These are phyloP conservation scores for Juglanconis juglandina DNA, from an alignment of 2,329 filamentous ascomycete genomes.

Conservation along the genomic window DNA sequence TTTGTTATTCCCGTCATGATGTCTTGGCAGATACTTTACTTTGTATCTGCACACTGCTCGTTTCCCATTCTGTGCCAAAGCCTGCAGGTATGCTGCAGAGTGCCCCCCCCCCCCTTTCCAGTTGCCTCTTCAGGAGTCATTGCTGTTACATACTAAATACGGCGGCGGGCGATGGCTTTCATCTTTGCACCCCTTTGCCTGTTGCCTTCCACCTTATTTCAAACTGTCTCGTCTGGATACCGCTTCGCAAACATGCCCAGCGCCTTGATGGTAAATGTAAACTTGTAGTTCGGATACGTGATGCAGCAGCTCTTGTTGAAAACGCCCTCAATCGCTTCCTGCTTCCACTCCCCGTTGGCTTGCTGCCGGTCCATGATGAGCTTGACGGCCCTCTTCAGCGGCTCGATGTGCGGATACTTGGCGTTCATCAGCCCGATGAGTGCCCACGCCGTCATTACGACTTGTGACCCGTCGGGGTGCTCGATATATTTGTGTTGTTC, in stretches of 20 bases:
- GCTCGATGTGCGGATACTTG: constrained; percentile 70
- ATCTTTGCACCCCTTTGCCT: no score
- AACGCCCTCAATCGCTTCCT: constrained; percentile 94
- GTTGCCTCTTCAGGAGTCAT: no score
- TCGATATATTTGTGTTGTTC: constrained; percentile 73
- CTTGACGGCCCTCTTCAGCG: constrained; percentile 69
- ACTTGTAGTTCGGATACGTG: constrained; percentile 98
- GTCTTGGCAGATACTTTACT: no score
- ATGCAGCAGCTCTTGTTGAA: constrained; percentile 99
- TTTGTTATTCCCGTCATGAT: no score
- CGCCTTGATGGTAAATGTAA: constrained; percentile 90
- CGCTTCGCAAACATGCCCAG: constrained; percentile 80
- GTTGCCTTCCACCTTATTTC: not conserved
- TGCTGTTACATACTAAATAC: no score
- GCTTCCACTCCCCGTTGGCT: constrained; percentile 86
- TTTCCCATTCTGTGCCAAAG: no score
- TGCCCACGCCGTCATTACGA: constrained; percentile 94
- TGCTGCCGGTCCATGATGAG: constrained; percentile 85
- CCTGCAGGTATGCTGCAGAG: no score
- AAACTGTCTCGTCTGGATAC: constrained; percentile 63
- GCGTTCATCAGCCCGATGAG: constrained; percentile 79
- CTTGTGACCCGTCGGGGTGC: constrained; percentile 72
- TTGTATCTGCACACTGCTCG: no score
- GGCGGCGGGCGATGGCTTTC: no score
- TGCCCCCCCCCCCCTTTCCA: no score